Base-by-base conservation (phyloP, 2,329 filamentous ascomycete species). In the Neodidymelliopsis sp. region DNA sequence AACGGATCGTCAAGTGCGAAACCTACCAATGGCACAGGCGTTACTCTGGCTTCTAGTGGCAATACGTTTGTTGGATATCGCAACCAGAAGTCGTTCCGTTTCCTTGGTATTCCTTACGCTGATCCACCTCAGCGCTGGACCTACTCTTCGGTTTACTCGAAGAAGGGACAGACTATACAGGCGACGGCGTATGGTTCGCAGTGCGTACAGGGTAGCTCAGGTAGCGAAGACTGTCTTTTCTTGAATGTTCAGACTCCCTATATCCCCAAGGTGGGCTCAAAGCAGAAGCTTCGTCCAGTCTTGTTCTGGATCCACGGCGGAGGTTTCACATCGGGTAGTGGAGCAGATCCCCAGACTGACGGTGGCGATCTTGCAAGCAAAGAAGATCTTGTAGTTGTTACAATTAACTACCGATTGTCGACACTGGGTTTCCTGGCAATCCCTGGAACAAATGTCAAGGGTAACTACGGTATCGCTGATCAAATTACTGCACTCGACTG, bases 271-370 rank as follows among this genome's bases (percentile, higher is more conserved):
- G 57, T 63, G 9, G 72, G 69, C 4, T 74, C 66, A 3, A 73
- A 71, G 43, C 65, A 63, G 12, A 60, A 74, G 2, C 67, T 81
- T 4, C 55, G 49, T 18, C 60, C 62, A 5, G 59, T 60, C 13
- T 53, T 59, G 18, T 53, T 87, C 2, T 86, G 85, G 62, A 71
- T 88, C 23, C 84, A 87, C 62, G 85, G 85, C 33, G 85, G 85
- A 2, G 80, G 76, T 5, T 88, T 87, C 73, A 86, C 74, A 37
- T 48, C 60, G 8, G 62, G 62, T 7, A 63, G 49, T 87, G 11
- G 77, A 80, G 4, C 86, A 81, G 56, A 69, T 66, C 2, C 61
- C 62, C 16, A 58, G 71, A 65, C 62, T 2, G 83, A 86, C 52
- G 80, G 81, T 15, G 80, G 79, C 2, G 82, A 83, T 53, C 70